Percentiles rank a stretch among this genome's conserved stretches.
phyloP scores from a whole-genome alignment of 345 rosid genomes.

The Salix exigua region DNA sequence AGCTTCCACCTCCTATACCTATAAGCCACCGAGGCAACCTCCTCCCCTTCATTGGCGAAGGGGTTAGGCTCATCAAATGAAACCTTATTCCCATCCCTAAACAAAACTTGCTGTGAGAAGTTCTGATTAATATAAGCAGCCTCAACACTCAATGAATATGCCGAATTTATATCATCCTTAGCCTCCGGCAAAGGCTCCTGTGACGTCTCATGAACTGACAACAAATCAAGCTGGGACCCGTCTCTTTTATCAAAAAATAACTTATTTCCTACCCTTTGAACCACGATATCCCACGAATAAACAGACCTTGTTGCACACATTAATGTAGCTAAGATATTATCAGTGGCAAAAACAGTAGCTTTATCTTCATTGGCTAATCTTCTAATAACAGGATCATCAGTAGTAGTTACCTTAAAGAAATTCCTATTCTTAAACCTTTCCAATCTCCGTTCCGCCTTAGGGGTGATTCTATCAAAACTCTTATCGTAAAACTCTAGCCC shows the following conservation, averaged over 20 bases:
- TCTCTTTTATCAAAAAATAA: conserved; percentile 88
- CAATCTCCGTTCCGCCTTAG: conserved; percentile 69
- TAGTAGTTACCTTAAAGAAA: conserved; percentile 89
- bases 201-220: conserved; percentile 86
- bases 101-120: conserved; percentile 83
- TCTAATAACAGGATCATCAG: conserved; percentile 87
- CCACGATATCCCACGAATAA: conserved; percentile 92
- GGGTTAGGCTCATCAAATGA: conserved; percentile 86
- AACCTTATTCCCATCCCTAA: conserved; percentile 76
- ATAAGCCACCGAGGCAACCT: conserved; percentile 92
- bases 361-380: conserved; percentile 86
- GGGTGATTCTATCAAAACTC: conserved; percentile 64
- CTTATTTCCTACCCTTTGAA: conserved; percentile 89
- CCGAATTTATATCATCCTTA: conserved; percentile 81
- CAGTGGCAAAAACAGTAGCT: conserved; percentile 88
- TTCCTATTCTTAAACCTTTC: conserved; percentile 90
- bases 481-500: conserved; percentile 74
- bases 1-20: conserved; percentile 97
- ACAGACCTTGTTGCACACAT: conserved; percentile 97
- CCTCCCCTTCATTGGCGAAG: conserved; percentile 86
- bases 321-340: conserved; percentile 65
- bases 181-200: conserved; percentile 90
- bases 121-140: conserved; percentile 86
- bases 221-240: conserved; percentile 83
- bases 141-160: conserved; percentile 73